Conservation (phyloP, 176 grass and related monocot genomes). For the Phyllostachys edulis region DNA sequence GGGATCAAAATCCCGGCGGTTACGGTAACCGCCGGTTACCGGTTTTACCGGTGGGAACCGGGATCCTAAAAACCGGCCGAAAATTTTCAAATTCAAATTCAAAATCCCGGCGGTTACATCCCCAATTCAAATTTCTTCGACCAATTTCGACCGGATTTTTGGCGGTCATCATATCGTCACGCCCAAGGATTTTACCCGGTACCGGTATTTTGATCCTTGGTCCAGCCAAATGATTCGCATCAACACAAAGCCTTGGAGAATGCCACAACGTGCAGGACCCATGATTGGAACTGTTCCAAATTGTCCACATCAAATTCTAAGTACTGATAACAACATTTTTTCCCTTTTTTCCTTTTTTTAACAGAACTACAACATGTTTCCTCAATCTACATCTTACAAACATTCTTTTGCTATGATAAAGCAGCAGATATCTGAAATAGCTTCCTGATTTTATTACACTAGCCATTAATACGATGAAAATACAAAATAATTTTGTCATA, state of each 20-base stretch:
- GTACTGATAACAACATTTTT: background rate
- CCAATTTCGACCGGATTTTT: too few species aligned
- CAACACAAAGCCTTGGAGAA: background rate
- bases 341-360: background rate
- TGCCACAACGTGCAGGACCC: background rate
- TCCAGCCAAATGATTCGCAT: background rate
- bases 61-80: too few species aligned
- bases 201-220: too few species aligned
- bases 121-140: too few species aligned
- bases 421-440: background rate
- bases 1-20: too few species aligned
- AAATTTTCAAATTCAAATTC: too few species aligned
- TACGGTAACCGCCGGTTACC: too few species aligned
- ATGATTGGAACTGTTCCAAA: background rate
- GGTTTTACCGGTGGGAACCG: too few species aligned
- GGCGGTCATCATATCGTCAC: too few species aligned
- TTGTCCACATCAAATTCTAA: background rate
- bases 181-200: too few species aligned
- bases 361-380: background rate
- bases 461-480: background rate
- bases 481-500: background rate
- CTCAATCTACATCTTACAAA: background rate
- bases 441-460: background rate
- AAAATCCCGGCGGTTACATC: too few species aligned
- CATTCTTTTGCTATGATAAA: background rate